Conservation (phyloP, 2,329 filamentous ascomycete species). For the Fusarium tjaetaba region DNA sequence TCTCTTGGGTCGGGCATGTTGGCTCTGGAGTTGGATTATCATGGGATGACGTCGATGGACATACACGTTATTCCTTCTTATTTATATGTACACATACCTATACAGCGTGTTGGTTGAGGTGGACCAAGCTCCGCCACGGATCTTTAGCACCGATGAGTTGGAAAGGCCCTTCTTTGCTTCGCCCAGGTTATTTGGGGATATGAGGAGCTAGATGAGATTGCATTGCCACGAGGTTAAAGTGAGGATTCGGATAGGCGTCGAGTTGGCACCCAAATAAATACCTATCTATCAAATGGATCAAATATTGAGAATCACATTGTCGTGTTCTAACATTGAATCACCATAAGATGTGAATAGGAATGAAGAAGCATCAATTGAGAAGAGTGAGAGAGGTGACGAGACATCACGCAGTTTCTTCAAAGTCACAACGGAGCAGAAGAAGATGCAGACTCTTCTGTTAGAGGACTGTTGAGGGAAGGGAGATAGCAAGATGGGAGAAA, state of each 20-base stretch:
- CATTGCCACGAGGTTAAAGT: constrained; percentile 77
- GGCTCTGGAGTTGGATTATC: constrained; percentile 47
- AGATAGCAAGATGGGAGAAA: background rate
- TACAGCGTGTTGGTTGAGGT: constrained; percentile 58
- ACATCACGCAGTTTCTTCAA: constrained; percentile 10
- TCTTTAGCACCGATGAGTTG: constrained; percentile 74
- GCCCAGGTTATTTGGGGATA: constrained; percentile 27
- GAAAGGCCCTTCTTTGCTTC: constrained; percentile 55
- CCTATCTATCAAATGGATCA: constrained; percentile 46
- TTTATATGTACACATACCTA: constrained; percentile 57
- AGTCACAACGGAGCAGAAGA: constrained; percentile 13
- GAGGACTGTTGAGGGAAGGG: background rate
- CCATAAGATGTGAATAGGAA: background rate
- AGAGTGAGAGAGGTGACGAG: constrained; percentile 2
- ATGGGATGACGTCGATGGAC: constrained; percentile 48
- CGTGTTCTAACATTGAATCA: constrained; percentile 16
- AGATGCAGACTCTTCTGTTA: constrained; percentile 6
- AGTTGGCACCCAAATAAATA: constrained; percentile 62
- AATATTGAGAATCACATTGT: constrained; percentile 32
- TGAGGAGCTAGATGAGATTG: constrained; percentile 50
- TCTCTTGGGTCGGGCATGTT: constrained; percentile 45
- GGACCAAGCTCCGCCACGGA: constrained; percentile 70
- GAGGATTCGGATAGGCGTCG: constrained; percentile 70
- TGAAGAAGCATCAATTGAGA: background rate
- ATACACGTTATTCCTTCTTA: constrained; percentile 52